A percentile compares a stretch with the other conserved stretches of the same genome.
phyloP scores from a whole-genome alignment of 495 filamentous ascomycete genomes.

The Daldinia grandis region DNA sequence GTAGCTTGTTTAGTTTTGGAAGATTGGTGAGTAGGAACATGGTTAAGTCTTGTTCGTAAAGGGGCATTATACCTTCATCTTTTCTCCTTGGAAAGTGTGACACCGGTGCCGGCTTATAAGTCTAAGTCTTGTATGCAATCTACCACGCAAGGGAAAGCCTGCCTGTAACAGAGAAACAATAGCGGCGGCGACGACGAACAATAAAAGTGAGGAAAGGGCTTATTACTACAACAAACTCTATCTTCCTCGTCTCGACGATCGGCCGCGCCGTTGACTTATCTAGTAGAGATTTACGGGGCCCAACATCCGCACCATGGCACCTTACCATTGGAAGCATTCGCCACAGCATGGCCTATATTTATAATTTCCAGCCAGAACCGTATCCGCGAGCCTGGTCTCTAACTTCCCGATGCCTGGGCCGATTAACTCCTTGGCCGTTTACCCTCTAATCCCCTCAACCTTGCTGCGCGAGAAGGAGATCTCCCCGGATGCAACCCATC shows the following conservation, averaged over 20 bases:
- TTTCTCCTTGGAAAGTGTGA: not conserved
- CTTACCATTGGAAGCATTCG: constrained; percentile 12
- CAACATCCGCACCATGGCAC: constrained; percentile 19
- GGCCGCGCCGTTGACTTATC: constrained; percentile 22
- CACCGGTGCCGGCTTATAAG: not conserved
- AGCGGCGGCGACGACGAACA: not conserved
- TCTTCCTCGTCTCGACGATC: constrained; percentile 9
- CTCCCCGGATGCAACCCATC: constrained; percentile 19
- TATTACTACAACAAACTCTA: not conserved
- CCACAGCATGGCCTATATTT: constrained; percentile 24
- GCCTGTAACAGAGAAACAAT: not conserved
- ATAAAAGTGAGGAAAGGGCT: not conserved
- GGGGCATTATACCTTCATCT: constrained; percentile 24
- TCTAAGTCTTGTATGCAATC: not conserved
- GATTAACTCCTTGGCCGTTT: constrained; percentile 8
- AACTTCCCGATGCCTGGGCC: constrained; percentile 21
- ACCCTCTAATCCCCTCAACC: not conserved
- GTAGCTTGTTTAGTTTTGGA: not conserved
- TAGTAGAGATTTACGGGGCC: constrained; percentile 31
- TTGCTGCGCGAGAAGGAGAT: constrained; percentile 10
- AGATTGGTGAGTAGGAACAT: not conserved
- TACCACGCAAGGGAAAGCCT: not conserved
- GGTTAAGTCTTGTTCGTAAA: not conserved
- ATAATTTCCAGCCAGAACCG: not conserved
- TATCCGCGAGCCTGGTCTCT: constrained; percentile 35